Evolutionary conservation across 1,284 basidiomycete species (phyloP), one percentile per base, ranked within the genome.

Genomic region (Termitomyces sp.): DNA sequence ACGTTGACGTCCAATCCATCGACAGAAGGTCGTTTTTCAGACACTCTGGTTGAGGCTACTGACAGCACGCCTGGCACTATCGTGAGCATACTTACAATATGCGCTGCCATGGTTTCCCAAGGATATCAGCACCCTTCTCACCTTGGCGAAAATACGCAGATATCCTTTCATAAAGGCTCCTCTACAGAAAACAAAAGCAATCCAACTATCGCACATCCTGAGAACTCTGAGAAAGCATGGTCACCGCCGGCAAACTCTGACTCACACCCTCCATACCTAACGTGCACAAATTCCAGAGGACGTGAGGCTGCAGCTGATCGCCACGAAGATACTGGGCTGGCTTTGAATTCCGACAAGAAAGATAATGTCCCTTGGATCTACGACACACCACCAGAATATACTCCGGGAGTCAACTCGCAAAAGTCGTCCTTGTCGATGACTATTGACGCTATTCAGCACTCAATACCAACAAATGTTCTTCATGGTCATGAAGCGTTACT

Each of bases 31-130:
- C n/a, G 1, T 16, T 28, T 10, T n/a, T 28, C 40, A 10, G 24
- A 42, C 24, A 28, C 24, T 42, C 40, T 42, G 7, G 52, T 49
- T 28, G 43, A 43, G 42, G 45, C 10, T 18, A 49, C 45, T 42
- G 19, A 38, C 18, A 34, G 52, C 26, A 6, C 13, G 35, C 38
- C 13, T n/a, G n/a, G n/a, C n/a, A n/a, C 6, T 21, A 21, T 37
- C 34, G 16, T 38, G 6, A 19, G 3, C 28, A 10, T 45, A 33
- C 21, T 45, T 0, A 19, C n/a, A 16, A 19, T 28, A 16, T 13
- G 31, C n/a, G 11, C 14, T 24, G 26, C 21, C 38, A n/a, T 38
- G 1, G 3, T 33, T 28, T 11, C 1, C n/a, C 14, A 30, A 45
- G 35, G 33, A 45, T 18, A 33, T 37, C 33, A 26, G 6, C 26